Evolutionary conservation across 2,329 filamentous ascomycete species (phyloP), one percentile per base, ranked within the genome.

Genomic region (Pseudocercospora crystallina): DNA sequence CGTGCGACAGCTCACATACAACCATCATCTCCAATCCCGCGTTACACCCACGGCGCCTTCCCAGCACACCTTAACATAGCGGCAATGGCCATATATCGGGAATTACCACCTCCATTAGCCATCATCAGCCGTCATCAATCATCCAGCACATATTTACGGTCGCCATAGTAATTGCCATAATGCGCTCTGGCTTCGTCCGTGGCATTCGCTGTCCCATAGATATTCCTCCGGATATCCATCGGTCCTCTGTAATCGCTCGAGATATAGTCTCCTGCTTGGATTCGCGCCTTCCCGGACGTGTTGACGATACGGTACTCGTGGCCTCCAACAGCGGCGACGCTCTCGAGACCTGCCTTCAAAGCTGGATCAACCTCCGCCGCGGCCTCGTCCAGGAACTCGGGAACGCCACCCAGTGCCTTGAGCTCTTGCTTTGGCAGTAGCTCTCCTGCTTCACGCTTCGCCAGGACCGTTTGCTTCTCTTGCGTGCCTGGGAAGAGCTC

Each of bases 401-500:
- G 10, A n/a, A 31, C 20, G 12, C 26, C 17, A 3, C n/a, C 29
- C 34, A 46, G 37, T n/a, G 7, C 13, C n/a, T 14, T 12, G 2
- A 38, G 43, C 5, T 50, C 47, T n/a, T 39, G n/a, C 7, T 33
- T 13, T 5, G 17, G 30, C 20, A 46, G 20, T 11, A 43, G 40
- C 10, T 30, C 30, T 32, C 7, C n/a, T 13, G 30, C 40, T 11
- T 43, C 8, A 30, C 20, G 30, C 34, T 34, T 20, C 5, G 11
- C 29, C 11, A 43, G 30, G 10, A n/a, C 13, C n/a, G 8, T 13
- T 34, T 49, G 45, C 30, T 41, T 29, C 11, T 33, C 39, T 30
- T 34, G 5, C 7, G 14, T 13, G 5, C 17, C 40, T 5, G 50
- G 50, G 17, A 53, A 53, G n/a, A 53, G 45, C 11, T 49, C 31